A percentile compares a stretch with the other conserved stretches of the same genome.
Evolutionary conservation across 192 early-diverging fungal genomes (phyloP).

Genomic region (Backusella psychrophila): DNA sequence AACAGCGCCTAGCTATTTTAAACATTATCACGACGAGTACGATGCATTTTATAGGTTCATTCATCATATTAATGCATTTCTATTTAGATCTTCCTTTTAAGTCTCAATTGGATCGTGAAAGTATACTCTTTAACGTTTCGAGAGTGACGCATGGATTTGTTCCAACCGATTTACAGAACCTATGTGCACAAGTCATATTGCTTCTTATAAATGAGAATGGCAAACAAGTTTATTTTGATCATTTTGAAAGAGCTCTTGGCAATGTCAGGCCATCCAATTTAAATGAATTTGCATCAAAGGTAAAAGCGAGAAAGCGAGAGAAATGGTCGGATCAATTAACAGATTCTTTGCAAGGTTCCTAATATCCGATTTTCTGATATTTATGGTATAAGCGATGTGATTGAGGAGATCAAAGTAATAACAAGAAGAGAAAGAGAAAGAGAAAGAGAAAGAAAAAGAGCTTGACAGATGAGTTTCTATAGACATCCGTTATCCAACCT

Average conservation of each 20-base stretch:
- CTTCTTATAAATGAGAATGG: constrained; percentile 43
- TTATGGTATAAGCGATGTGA: constrained; percentile 71
- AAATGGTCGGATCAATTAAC: background rate
- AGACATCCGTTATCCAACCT: constrained; percentile 55
- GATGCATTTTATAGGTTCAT: background rate
- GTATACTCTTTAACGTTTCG: constrained; percentile 45
- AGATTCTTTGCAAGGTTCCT: constrained; percentile 49
- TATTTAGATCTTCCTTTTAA: constrained; percentile 48
- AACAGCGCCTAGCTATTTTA: constrained; percentile 40
- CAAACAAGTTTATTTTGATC: constrained; percentile 25
- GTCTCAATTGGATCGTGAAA: constrained; percentile 15
- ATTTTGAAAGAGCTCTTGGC: constrained; percentile 45
- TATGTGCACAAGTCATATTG: constrained; percentile 54
- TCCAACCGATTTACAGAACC: constrained; percentile 72
- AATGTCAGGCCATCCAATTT: constrained; percentile 56
- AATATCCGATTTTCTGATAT: constrained; percentile 64
- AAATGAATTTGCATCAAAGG: constrained; percentile 48
- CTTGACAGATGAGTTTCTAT: background rate
- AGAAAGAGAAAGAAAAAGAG: background rate
- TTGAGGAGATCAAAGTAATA: constrained; percentile 60
- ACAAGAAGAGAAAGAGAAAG: background rate
- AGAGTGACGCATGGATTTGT: constrained; percentile 75
- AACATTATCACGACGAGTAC: constrained; percentile 45
- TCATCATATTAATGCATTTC: background rate
- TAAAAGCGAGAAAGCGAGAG: background rate